These are phyloP conservation scores for Sarcodon sp. DNA, from an alignment of 768 basidiomycete genomes.

Conservation along the genomic window DNA sequence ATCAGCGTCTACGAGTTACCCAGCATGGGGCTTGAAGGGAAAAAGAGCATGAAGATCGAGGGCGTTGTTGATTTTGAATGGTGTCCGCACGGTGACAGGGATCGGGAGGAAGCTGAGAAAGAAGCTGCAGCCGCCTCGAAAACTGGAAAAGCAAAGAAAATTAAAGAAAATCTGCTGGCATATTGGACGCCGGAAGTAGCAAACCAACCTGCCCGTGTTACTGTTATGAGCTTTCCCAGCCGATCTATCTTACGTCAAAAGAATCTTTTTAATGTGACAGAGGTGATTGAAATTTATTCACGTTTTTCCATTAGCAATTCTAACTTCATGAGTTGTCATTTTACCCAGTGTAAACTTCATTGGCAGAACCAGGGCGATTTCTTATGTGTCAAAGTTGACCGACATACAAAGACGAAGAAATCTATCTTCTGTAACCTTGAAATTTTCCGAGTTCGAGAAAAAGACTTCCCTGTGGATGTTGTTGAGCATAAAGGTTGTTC, in stretches of 20 bases:
- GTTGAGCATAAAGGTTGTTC: conserved; percentile 85
- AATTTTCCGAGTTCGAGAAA: conserved; percentile 94
- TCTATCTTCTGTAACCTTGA: conserved; percentile 97
- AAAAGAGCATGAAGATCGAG: conserved; percentile 95
- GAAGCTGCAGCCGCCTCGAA: conserved; percentile 29
- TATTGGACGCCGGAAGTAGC: conserved; percentile 97
- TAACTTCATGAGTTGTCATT: background rate
- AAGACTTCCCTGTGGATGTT: conserved; percentile 95
- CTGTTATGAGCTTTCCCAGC: conserved; percentile 82
- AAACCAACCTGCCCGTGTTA: conserved; percentile 95
- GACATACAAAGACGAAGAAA: conserved; percentile 97
- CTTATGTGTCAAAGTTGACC: conserved; percentile 97
- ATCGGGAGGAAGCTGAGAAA: conserved; percentile 59
- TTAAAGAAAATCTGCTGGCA: conserved; percentile 82
- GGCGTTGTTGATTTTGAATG: conserved; percentile 98
- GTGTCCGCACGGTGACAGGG: conserved; percentile 89
- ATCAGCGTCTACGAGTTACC: conserved; percentile 97
- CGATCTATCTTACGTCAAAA: conserved; percentile 80
- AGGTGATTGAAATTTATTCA: conserved; percentile 38
- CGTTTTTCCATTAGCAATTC: background rate
- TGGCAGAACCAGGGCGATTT: conserved; percentile 99
- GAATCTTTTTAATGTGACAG: conserved; percentile 95
- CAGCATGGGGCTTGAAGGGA: conserved; percentile 85
- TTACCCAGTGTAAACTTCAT: conserved; percentile 78
- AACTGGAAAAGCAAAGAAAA: conserved; percentile 35